A percentile compares a stretch with the other conserved stretches of the same genome.
phyloP scores from a whole-genome alignment of 225 moss, liverwort and hornwort species.

The Ulota crispa region DNA sequence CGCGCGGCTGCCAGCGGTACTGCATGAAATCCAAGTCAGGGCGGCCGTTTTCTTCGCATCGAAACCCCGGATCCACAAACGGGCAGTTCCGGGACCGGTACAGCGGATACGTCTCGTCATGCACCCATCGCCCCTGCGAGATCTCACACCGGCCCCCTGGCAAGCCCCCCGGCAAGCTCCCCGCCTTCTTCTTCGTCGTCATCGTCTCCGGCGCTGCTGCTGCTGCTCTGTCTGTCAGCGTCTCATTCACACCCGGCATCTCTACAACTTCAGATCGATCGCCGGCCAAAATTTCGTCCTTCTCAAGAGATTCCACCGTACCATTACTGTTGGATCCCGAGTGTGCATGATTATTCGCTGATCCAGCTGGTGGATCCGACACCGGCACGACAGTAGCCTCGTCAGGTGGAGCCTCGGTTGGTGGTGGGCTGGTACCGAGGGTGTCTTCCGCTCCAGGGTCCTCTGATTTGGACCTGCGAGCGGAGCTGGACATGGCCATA shows the following conservation, averaged over 20 bases:
- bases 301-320: background rate
- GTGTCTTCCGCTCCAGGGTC: no score
- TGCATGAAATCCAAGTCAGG: conserved; percentile 73
- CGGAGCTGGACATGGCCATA: background rate
- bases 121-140: conserved; percentile 65
- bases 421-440: no score
- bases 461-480: background rate
- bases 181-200: background rate
- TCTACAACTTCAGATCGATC: background rate
- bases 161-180: background rate
- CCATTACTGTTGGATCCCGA: background rate
- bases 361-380: background rate
- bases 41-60: conserved; percentile 86
- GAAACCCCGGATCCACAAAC: conserved; percentile 74
- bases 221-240: background rate
- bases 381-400: background rate
- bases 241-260: background rate
- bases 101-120: conserved; percentile 70
- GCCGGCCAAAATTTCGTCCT: background rate
- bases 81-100: conserved; percentile 70
- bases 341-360: background rate
- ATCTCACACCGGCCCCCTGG: conserved; percentile 43
- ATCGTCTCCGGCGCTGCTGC: no score
- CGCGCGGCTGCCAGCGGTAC: conserved; percentile 78
- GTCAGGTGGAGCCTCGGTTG: background rate